Evolutionary conservation across 805 yeast species (phyloP).

Genomic region (Starmerella sp.): DNA sequence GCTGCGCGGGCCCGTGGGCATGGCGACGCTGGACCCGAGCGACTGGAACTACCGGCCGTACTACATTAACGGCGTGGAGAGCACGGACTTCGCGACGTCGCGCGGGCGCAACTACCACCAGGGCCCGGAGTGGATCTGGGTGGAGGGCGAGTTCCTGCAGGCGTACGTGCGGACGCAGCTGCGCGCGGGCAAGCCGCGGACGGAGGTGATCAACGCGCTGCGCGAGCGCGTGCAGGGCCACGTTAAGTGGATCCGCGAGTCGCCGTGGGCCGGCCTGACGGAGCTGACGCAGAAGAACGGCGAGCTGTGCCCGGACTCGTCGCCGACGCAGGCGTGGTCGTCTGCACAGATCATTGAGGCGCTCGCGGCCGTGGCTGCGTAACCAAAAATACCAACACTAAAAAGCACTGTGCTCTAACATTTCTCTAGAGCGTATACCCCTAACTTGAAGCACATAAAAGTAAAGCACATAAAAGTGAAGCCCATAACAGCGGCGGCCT

Average conservation of each 20-base stretch:
- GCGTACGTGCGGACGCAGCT: constrained; percentile 51
- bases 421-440: too few species aligned
- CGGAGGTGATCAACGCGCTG: constrained; percentile 40
- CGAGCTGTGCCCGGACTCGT: constrained; percentile 66
- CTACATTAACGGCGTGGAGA: constrained; percentile 70
- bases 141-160: constrained; percentile 73
- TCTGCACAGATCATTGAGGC: constrained; percentile 74
- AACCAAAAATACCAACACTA: too few species aligned
- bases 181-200: constrained; percentile 28
- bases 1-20: constrained; percentile 82
- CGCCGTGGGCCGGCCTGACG: constrained; percentile 88
- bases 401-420: too few species aligned
- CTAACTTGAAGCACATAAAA: too few species aligned
- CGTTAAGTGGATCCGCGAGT: constrained; percentile 55
- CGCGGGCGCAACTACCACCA: constrained; percentile 96
- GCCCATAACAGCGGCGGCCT: too few species aligned
- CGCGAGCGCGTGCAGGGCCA: constrained; percentile 54
- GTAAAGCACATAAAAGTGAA: too few species aligned
- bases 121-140: constrained; percentile 99
- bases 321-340: constrained; percentile 98
- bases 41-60: constrained; percentile 88
- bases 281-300: constrained; percentile 89
- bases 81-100: constrained; percentile 78
- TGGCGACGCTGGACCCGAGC: constrained; percentile 83
- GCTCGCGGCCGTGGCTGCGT: constrained; percentile 26